These are phyloP conservation scores for Recurvomyces mirabilis DNA, from an alignment of 495 filamentous ascomycete species.

Conservation along the genomic window DNA sequence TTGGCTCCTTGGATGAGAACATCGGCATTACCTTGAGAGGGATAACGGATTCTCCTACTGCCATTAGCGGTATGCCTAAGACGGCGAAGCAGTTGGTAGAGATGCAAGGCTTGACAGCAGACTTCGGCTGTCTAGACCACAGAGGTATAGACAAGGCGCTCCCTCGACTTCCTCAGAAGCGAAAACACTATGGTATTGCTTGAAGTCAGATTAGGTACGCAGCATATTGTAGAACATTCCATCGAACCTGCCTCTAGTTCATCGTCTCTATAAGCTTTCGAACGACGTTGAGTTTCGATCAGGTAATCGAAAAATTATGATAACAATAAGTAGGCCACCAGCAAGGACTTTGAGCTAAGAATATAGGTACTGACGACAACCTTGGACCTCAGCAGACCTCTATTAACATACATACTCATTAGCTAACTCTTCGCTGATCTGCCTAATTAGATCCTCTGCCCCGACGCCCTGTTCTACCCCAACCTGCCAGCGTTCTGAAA, in stretches of 20 bases:
- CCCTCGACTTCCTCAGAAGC: neutral
- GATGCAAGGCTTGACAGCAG: neutral
- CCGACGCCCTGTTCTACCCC: neutral
- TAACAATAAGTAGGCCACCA: no score
- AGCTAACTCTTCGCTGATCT: neutral
- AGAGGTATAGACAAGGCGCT: neutral
- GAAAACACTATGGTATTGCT: neutral
- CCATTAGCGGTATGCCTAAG: constrained; percentile 5
- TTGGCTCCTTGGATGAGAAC: neutral
- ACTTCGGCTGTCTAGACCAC: neutral
- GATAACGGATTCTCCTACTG: neutral
- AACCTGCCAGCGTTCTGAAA: neutral
- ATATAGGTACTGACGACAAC: no score
- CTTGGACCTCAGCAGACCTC: no score
- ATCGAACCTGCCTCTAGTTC: no score
- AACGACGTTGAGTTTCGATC: no score
- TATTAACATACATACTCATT: neutral
- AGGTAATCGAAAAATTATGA: no score
- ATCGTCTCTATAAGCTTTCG: no score
- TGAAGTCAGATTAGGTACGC: no score
- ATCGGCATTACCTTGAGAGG: constrained; percentile 1
- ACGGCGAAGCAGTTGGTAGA: neutral
- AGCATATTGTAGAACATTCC: no score
- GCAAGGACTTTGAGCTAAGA: no score
- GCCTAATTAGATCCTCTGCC: neutral